phyloP scores from a whole-genome alignment of 192 early-diverging fungal species.

The Phycomyces blakesleeanus region DNA sequence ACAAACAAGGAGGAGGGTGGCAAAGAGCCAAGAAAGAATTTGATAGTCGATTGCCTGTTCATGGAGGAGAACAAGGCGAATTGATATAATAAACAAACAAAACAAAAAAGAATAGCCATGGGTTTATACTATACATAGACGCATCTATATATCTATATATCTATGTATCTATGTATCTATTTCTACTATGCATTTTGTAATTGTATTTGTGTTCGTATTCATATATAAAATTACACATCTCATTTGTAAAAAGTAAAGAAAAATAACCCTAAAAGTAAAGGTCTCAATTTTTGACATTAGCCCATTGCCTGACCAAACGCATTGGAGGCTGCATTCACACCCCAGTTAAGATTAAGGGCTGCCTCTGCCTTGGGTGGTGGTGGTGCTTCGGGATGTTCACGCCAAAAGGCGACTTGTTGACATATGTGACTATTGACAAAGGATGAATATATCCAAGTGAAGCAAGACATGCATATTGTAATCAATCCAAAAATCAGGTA shows the following conservation, averaged over 20 bases:
- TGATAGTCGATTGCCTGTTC: conserved; percentile 13
- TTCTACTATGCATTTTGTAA: too few relatives aligned
- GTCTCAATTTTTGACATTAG: too few relatives aligned
- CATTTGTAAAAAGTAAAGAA: too few relatives aligned
- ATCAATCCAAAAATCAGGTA: conserved; percentile 18
- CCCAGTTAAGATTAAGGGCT: conserved; percentile 8
- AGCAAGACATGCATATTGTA: conserved; percentile 2
- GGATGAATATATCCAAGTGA: conserved; percentile 25
- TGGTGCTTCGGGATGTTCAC: neutral
- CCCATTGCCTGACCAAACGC: conserved; percentile 6
- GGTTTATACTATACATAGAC: too few relatives aligned
- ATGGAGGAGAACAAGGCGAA: conserved; percentile 18
- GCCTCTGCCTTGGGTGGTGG: neutral
- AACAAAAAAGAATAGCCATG: too few relatives aligned
- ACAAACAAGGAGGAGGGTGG: conserved; percentile 8
- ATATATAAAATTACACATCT: too few relatives aligned
- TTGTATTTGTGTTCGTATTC: too few relatives aligned
- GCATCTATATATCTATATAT: too few relatives aligned
- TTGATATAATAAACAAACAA: neutral
- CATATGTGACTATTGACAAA: conserved; percentile 19
- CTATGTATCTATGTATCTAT: too few relatives aligned
- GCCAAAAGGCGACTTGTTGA: conserved; percentile 6
- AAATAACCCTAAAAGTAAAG: too few relatives aligned
- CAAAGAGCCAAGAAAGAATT: conserved; percentile 24
- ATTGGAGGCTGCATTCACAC: neutral